Percentiles rank a stretch among this genome's conserved stretches.
Conservation (phyloP, 2,329 filamentous ascomycete genomes). For the Diplodia seriata region DNA sequence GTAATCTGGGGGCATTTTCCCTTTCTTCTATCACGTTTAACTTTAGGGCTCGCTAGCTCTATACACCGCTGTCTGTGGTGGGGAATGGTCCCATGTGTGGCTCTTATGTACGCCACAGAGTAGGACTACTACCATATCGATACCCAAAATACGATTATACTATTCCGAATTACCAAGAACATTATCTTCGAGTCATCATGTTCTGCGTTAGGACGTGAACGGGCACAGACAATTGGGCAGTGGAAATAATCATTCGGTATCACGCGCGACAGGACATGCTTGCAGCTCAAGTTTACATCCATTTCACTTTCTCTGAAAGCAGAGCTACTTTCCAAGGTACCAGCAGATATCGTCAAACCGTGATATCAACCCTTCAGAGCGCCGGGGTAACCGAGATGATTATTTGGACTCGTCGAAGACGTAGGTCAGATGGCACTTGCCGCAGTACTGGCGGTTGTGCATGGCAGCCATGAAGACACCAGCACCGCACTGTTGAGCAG, state of each 20-base stretch:
- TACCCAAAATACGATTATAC: not conserved
- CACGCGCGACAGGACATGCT: not conserved
- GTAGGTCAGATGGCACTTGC: constrained; percentile 73
- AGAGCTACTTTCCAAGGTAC: constrained; percentile 23
- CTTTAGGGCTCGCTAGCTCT: not conserved
- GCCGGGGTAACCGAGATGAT: constrained; percentile 5
- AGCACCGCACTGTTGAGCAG: constrained; percentile 79
- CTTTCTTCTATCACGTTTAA: not conserved
- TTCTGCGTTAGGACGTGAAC: not conserved
- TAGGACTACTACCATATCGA: not conserved
- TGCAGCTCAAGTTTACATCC: constrained; percentile 10
- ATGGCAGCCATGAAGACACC: constrained; percentile 99
- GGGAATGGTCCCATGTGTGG: not conserved
- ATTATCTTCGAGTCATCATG: not conserved
- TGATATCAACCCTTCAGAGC: constrained; percentile 21
- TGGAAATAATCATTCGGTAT: not conserved
- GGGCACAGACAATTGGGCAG: too few relatives aligned
- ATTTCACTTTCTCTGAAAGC: constrained; percentile 15
- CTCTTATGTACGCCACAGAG: not conserved
- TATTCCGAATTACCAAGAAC: not conserved
- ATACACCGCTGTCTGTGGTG: not conserved
- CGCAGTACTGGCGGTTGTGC: constrained; percentile 99
- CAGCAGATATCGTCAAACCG: constrained; percentile 27
- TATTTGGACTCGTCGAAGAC: constrained; percentile 72
- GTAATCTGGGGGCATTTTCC: not conserved